Base-by-base conservation (phyloP, 2,329 filamentous ascomycete genomes). In the Claviceps humidiphila region DNA sequence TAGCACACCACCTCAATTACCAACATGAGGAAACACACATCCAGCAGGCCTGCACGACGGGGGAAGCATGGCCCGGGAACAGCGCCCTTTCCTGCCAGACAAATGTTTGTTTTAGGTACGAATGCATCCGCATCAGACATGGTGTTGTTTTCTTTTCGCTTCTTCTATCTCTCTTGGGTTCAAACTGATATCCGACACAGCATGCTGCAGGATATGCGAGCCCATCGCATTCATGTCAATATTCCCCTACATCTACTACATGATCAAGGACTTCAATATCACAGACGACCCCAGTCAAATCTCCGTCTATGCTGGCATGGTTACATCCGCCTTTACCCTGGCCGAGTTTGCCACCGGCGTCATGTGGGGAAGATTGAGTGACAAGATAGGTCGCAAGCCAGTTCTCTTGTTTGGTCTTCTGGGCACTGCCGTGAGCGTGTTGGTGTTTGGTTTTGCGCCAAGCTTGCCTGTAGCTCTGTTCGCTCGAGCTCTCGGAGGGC, bases 171-270 rank as follows among this genome's bases (percentile, higher is more conserved):
- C 30, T 11, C 9, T 34, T 20, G 11, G 17, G 30, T 34, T 17
- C 22, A 17, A 14, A 50, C 30, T 44, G 24, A 51, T 42, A 45
- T 46, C 13, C 9, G 17, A 17, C 20, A 50, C 57, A 94, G 90
- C 89, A 46, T 77, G 95, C 63, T 95, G 90, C 71, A 85, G 93
- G 64, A 91, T 98, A 73, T 96, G 89, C 75, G 93, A 98, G 67
- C 93, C 93, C 50, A 97, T 98, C 68, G 93, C 93, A 5, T 97
- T 98, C 76, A 97, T 96, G 89, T 96, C 90, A 51, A 96, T 97
- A 60, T 97, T 98, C 66, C 93, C 93, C 1, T 98, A 97, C 69
- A 89, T 95, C 60, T 97, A 95, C 73, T 91, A 87, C 74, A 97
- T 98, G 93, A 85, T 97, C 60, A 77, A 89, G 62, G 89, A 89